These are phyloP conservation scores for Auriscalpium orientale DNA, from an alignment of 768 basidiomycete species.

Conservation along the genomic window DNA sequence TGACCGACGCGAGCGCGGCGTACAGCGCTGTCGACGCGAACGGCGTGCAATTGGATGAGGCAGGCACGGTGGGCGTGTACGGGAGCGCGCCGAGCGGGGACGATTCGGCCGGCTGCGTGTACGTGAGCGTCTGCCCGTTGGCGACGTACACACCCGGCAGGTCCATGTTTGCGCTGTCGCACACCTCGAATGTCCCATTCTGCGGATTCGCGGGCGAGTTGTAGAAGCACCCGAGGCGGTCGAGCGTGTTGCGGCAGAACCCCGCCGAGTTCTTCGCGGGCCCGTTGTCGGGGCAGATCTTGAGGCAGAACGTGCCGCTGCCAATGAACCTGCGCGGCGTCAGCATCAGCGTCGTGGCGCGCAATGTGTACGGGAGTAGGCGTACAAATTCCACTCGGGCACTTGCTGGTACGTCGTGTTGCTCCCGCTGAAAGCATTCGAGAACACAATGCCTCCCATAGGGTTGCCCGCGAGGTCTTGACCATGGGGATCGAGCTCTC, in stretches of 20 bases:
- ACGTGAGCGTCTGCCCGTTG: background rate
- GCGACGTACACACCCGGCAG: conserved; percentile 44
- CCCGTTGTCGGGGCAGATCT: conserved; percentile 45
- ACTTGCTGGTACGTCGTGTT: conserved; percentile 43
- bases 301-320: conserved; percentile 55
- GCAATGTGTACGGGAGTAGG: too few species aligned
- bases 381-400: conserved; percentile 43
- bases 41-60: conserved; percentile 38
- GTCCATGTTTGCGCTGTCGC: conserved; percentile 56
- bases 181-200: conserved; percentile 54
- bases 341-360: background rate
- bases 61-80: conserved; percentile 22
- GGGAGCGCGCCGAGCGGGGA: background rate
- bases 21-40: conserved; percentile 21
- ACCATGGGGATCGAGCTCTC: conserved; percentile 73
- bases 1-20: background rate
- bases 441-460: conserved; percentile 63
- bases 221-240: conserved; percentile 68
- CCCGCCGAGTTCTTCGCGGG: conserved; percentile 29
- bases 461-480: conserved; percentile 73
- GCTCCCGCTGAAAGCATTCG: conserved; percentile 44
- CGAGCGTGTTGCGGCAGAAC: conserved; percentile 64
- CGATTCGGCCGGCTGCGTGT: background rate
- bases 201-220: conserved; percentile 62
- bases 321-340: conserved; percentile 59